Evolutionary conservation across 306 rosid species (phyloP).

Genomic region (Macrotyloma uniflorum): DNA sequence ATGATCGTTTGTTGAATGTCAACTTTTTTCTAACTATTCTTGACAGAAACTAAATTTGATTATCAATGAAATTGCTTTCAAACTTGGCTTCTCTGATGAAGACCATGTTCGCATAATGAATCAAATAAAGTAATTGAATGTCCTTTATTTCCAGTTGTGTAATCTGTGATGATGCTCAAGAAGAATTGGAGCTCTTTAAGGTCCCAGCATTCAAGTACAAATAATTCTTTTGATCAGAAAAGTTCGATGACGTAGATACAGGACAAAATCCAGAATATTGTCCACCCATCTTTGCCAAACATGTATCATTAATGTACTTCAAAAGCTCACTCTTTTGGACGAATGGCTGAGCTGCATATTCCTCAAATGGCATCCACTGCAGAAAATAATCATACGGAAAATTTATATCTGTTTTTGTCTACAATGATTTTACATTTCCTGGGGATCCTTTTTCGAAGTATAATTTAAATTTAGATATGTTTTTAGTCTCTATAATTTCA

Average conservation of each 20-base stretch:
- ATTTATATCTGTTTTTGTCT: background rate
- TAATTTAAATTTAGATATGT: background rate
- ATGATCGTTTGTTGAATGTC: background rate
- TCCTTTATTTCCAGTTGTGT: background rate
- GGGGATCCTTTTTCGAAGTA: background rate
- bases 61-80: background rate
- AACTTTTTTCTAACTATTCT: background rate
- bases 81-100: constrained; percentile 17
- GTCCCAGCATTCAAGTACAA: constrained; percentile 52
- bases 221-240: constrained; percentile 30
- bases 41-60: background rate
- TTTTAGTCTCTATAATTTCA: no score
- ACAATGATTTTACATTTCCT: background rate
- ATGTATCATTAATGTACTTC: constrained; percentile 46
- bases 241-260: constrained; percentile 33
- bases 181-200: constrained; percentile 41
- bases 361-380: constrained; percentile 85
- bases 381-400: background rate
- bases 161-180: constrained; percentile 10
- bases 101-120: constrained; percentile 11
- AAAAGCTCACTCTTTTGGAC: constrained; percentile 44
- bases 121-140: constrained; percentile 27
- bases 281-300: constrained; percentile 51
- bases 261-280: constrained; percentile 61
- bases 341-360: constrained; percentile 59